These are phyloP conservation scores for Neurospora terricola DNA, from an alignment of 495 filamentous ascomycete species.

Conservation along the genomic window DNA sequence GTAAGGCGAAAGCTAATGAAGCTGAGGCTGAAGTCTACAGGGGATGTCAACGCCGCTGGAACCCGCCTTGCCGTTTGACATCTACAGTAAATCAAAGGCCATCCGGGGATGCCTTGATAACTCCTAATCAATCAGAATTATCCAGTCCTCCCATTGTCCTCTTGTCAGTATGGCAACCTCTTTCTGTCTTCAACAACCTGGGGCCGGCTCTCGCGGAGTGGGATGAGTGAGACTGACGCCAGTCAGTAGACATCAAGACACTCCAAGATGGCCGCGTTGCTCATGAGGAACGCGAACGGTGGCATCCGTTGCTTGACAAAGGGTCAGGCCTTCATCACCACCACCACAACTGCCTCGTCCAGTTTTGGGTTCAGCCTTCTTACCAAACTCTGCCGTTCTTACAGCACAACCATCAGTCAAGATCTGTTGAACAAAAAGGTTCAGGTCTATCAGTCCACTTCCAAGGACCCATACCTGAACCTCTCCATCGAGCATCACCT, in stretches of 20 bases:
- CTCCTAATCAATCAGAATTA: too few relatives aligned
- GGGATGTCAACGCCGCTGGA: background rate
- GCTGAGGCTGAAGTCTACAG: background rate
- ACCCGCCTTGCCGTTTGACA: background rate
- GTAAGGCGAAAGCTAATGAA: background rate
- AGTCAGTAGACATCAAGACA: background rate
- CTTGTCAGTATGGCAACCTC: background rate
- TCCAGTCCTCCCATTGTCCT: too few relatives aligned
- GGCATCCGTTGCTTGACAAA: background rate
- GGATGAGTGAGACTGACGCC: background rate
- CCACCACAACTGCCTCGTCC: background rate
- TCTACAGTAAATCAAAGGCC: background rate
- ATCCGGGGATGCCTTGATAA: background rate
- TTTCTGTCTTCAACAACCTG: background rate
- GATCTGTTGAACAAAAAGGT: conserved; percentile 3
- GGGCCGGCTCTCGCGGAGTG: background rate
- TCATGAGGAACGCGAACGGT: background rate
- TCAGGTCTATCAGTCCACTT: conserved; percentile 69
- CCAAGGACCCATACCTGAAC: conserved; percentile 73
- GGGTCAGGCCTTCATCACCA: background rate
- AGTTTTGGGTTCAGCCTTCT: background rate
- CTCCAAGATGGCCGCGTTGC: background rate
- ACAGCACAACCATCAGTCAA: background rate
- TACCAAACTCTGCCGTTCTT: background rate
- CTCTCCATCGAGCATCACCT: conserved; percentile 93